These are phyloP conservation scores for Isabelozyma gotoi DNA, from an alignment of 805 yeast species.

Conservation along the genomic window DNA sequence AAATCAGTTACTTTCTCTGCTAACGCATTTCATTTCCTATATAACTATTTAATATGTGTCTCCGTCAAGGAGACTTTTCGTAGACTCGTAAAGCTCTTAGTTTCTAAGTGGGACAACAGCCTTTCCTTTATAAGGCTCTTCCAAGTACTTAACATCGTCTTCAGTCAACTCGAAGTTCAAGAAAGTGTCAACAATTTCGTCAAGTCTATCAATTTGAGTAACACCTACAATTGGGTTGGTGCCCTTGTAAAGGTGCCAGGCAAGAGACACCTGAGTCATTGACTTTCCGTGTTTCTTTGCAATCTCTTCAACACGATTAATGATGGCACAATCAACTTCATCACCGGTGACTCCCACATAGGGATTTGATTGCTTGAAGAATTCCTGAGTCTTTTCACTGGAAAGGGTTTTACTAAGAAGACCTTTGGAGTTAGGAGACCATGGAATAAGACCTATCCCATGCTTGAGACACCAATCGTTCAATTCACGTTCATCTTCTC, in stretches of 20 bases:
- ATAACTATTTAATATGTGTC: too few species aligned
- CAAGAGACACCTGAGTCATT: slow-evolving; percentile 38
- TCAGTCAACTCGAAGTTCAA: slow-evolving; percentile 6
- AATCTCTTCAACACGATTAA: slow-evolving; percentile 52
- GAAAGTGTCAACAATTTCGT: slow-evolving; percentile 13
- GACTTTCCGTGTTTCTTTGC: slow-evolving; percentile 46
- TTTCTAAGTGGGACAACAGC: too few species aligned
- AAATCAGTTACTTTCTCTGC: too few species aligned
- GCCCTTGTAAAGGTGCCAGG: slow-evolving; percentile 19
- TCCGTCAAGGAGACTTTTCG: too few species aligned
- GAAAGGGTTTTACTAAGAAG: slow-evolving; percentile 48
- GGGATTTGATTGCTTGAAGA: neutral
- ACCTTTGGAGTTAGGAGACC: slow-evolving; percentile 62
- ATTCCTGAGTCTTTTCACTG: slow-evolving; percentile 1
- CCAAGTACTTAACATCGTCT: neutral
- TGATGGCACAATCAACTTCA: slow-evolving; percentile 11
- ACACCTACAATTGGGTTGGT: slow-evolving; percentile 17
- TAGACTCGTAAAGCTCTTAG: too few species aligned
- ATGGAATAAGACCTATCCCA: slow-evolving; percentile 56
- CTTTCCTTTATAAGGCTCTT: neutral
- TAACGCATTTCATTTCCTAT: too few species aligned
- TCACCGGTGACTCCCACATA: neutral
- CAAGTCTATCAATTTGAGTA: slow-evolving; percentile 12
- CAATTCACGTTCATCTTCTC: slow-evolving; percentile 70
- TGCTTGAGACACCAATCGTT: slow-evolving; percentile 48